phyloP scores from a whole-genome alignment of 441 rosid species.

The Bruguiera hainesii region DNA sequence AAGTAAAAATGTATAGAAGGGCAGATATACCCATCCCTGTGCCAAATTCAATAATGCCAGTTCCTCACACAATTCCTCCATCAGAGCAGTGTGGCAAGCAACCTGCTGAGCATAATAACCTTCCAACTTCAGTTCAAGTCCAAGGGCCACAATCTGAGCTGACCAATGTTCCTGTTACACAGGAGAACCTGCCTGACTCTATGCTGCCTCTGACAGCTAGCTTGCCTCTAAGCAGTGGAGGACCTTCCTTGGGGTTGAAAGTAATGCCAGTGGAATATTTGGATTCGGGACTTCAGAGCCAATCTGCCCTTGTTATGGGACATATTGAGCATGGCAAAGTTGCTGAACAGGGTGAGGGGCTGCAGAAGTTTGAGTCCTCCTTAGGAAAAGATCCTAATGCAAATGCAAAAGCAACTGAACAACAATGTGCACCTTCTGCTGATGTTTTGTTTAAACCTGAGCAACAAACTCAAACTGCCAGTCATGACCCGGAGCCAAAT shows the following conservation, averaged over 20 bases:
- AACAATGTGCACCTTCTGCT: constrained; percentile 28
- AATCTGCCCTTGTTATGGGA: constrained; percentile 22
- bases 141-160: constrained; percentile 21
- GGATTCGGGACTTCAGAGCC: constrained; percentile 29
- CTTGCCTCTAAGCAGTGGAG: constrained; percentile 23
- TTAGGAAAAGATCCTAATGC: constrained; percentile 18
- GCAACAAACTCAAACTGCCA: constrained; percentile 24
- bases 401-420: constrained; percentile 22
- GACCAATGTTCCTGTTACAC: constrained; percentile 19
- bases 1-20: constrained; percentile 48
- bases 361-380: constrained; percentile 25
- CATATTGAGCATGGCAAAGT: constrained; percentile 23
- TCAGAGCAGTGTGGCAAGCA: constrained; percentile 29
- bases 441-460: constrained; percentile 32
- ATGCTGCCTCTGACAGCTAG: constrained; percentile 25
- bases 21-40: constrained; percentile 44
- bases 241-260: constrained; percentile 21
- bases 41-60: constrained; percentile 22
- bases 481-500: constrained; percentile 25
- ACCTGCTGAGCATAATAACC: constrained; percentile 28
- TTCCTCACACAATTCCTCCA: constrained; percentile 21
- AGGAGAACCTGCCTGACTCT: constrained; percentile 30
- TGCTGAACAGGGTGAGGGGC: constrained; percentile 19
- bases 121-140: constrained; percentile 22
- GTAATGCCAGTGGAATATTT: constrained; percentile 17